These are phyloP conservation scores for Lentinus tigrinus DNA, from an alignment of 768 basidiomycete genomes.

Conservation along the genomic window DNA sequence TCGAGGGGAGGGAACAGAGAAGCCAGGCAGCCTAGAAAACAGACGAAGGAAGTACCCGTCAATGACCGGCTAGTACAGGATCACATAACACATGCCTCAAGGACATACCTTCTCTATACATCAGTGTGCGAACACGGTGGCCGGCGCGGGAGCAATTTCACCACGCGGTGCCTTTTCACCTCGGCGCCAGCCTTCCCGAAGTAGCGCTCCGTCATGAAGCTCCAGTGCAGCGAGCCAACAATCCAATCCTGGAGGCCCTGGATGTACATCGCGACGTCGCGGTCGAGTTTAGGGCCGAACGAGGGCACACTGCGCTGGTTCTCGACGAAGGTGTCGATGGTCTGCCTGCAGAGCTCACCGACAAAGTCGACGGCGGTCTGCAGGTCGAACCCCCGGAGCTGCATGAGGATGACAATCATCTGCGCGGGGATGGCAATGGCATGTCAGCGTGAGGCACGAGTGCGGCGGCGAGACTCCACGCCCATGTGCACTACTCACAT, in stretches of 20 bases:
- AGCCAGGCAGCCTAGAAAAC: no score
- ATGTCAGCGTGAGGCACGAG: not conserved
- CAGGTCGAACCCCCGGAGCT: conserved; percentile 51
- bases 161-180: conserved; percentile 52
- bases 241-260: conserved; percentile 68
- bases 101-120: not conserved
- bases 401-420: conserved; percentile 71
- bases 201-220: conserved; percentile 67
- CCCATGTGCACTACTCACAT: conserved; percentile 28
- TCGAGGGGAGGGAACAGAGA: no score
- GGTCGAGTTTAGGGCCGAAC: conserved; percentile 60
- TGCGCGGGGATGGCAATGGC: not conserved
- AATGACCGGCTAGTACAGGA: no score
- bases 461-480: not conserved
- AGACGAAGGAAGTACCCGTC: no score
- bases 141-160: conserved; percentile 38
- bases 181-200: conserved; percentile 58
- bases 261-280: conserved; percentile 56
- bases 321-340: conserved; percentile 51
- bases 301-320: conserved; percentile 50
- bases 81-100: no score
- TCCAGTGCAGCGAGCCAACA: conserved; percentile 72
- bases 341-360: conserved; percentile 56
- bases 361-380: conserved; percentile 66
- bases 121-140: not conserved